Percentiles rank a stretch among this genome's conserved stretches.
Evolutionary conservation across 192 early-diverging fungal species (phyloP).

Genomic region (Kappamyces sp.): DNA sequence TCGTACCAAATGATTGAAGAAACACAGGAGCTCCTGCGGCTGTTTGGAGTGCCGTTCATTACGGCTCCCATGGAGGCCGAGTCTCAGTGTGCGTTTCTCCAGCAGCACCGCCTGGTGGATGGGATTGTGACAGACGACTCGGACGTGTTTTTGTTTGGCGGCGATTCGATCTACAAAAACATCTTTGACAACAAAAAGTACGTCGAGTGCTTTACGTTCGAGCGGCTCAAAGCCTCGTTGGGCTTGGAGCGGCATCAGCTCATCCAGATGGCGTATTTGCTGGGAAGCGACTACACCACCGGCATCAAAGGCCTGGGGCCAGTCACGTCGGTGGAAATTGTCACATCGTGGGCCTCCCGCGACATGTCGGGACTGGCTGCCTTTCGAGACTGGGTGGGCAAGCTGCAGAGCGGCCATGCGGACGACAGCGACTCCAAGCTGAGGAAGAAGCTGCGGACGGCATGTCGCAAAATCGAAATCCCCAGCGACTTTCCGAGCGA

Average conservation of each 20-base stretch:
- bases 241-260: conserved; percentile 62
- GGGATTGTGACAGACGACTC: conserved; percentile 96
- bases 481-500: conserved; percentile 75
- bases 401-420: conserved; percentile 34
- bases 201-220: conserved; percentile 74
- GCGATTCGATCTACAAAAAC: conserved; percentile 72
- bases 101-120: conserved; percentile 62
- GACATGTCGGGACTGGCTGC: conserved; percentile 27
- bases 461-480: conserved; percentile 58
- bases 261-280: conserved; percentile 77
- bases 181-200: conserved; percentile 87
- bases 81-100: conserved; percentile 80
- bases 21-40: conserved; percentile 63
- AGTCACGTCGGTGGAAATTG: conserved; percentile 82
- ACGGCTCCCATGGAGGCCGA: conserved; percentile 96
- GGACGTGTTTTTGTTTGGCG: conserved; percentile 94
- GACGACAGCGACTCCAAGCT: neutral
- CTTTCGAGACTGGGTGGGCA: conserved; percentile 39
- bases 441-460: conserved; percentile 17
- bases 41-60: conserved; percentile 94
- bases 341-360: conserved; percentile 58
- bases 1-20: conserved; percentile 71
- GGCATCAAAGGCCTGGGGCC: conserved; percentile 83
- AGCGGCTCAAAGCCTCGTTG: conserved; percentile 62
- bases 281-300: conserved; percentile 96